A percentile compares a stretch with the other conserved stretches of the same genome.
phyloP scores from a whole-genome alignment of 768 basidiomycete genomes.

The Pisolithus tinctorius region DNA sequence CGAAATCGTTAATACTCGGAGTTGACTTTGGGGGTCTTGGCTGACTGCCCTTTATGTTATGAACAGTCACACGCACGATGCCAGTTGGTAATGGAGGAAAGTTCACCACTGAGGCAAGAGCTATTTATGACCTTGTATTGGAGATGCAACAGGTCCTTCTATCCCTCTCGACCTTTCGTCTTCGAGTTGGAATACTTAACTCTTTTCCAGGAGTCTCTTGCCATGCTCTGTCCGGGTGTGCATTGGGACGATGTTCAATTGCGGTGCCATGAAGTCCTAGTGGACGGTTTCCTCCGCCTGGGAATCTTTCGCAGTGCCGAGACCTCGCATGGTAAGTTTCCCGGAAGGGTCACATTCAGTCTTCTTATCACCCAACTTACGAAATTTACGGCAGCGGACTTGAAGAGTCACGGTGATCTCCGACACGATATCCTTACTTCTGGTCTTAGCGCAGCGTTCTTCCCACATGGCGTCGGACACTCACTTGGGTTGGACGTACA shows the following conservation, averaged over 20 bases:
- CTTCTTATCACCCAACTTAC: background rate
- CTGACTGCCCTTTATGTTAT: slow-evolving; percentile 20
- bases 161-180: background rate
- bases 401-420: slow-evolving; percentile 12
- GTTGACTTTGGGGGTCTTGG: background rate
- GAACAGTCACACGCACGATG: slow-evolving; percentile 70
- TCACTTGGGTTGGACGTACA: slow-evolving; percentile 93
- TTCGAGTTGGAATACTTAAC: background rate
- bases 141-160: slow-evolving; percentile 73
- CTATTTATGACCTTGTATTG: slow-evolving; percentile 82
- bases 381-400: background rate
- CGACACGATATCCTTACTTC: slow-evolving; percentile 58
- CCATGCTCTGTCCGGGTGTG: slow-evolving; percentile 62
- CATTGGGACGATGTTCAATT: slow-evolving; percentile 90
- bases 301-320: slow-evolving; percentile 80
- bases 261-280: slow-evolving; percentile 75
- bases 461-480: slow-evolving; percentile 91
- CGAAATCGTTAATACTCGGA: too few relatives aligned
- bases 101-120: slow-evolving; percentile 74
- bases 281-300: slow-evolving; percentile 72
- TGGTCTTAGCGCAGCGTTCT: slow-evolving; percentile 80
- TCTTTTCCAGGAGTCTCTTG: slow-evolving; percentile 53
- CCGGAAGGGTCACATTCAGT: background rate
- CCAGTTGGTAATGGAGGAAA: slow-evolving; percentile 92
- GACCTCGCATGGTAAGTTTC: slow-evolving; percentile 15